Conservation (phyloP, 108 stramenopile species). For the Conticribra guillardii region DNA sequence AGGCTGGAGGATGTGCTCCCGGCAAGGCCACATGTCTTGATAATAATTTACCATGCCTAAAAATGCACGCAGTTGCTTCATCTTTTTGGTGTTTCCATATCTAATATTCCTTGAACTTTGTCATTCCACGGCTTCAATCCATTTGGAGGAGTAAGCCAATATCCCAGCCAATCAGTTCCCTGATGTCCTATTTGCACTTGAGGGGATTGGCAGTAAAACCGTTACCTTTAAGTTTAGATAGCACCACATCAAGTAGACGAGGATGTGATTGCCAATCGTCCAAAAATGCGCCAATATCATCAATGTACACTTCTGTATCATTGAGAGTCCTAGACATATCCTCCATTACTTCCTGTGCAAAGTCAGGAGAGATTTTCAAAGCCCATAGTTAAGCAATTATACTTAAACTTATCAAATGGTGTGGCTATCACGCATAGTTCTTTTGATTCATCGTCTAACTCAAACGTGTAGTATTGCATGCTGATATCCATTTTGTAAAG, state of each 20-base stretch:
- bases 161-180: not conserved
- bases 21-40: not conserved
- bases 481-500: slow-evolving; percentile 22
- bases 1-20: slow-evolving; percentile 53
- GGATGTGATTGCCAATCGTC: not conserved
- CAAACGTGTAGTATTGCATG: not conserved
- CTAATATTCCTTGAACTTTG: slow-evolving; percentile 47
- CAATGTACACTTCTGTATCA: not conserved
- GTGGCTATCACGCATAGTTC: slow-evolving; percentile 36
- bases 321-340: slow-evolving; percentile 16
- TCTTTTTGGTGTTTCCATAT: not conserved
- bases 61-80: not conserved
- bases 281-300: not conserved
- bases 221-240: not conserved
- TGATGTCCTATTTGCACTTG: not conserved
- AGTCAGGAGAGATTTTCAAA: slow-evolving; percentile 47
- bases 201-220: not conserved
- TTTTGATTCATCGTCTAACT: slow-evolving; percentile 15
- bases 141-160: not conserved
- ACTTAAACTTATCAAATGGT: slow-evolving; percentile 53
- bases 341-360: slow-evolving; percentile 54
- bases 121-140: slow-evolving; percentile 39
- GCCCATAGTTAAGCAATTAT: slow-evolving; percentile 59
- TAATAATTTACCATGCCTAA: not conserved
- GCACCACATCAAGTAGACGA: not conserved